Evolutionary conservation across 2,329 filamentous ascomycete genomes (phyloP), one percentile per base, ranked within the genome.

Genomic region (Trichoderma guizhouense): DNA sequence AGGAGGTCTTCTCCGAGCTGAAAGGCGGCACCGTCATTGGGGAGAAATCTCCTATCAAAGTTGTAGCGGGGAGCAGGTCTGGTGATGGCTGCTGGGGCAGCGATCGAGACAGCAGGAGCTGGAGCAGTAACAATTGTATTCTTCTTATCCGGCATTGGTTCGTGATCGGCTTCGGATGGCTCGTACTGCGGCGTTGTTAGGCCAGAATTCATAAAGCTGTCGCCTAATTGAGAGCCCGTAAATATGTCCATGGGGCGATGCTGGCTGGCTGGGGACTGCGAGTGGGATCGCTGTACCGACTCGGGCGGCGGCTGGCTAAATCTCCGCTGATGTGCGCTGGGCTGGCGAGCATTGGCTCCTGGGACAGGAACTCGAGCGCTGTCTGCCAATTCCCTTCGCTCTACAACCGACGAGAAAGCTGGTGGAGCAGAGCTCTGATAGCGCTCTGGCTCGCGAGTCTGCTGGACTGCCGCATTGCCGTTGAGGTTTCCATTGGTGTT

Each of bases 201-300:
- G 7, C 81, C 79, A 32, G 81, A 83, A 24, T 80, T 78, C 80
- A 83, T 81, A 53, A 83, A 83, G 60, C 78, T 78, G 11, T 83
- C 81, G 14, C 80, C 81, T 6, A 83, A 78, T 71, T 83, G 80
- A 5, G 81, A 83, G 6, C 81, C 81, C 32, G 77, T 79, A 53
- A 83, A 83, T n/a, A 82, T 71, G 11, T 77, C 78, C 74, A 74
- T 51, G 72, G 72, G 72, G 75, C 72, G 65, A 74, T 28, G 26
- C 51, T 61, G 47, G 36, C 67, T 65, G 60, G 36, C 47, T 57
- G 72, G 62, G 15, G 72, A 71, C 18, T 53, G 72, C 43, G 72
- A 71, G 24, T 71, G 51, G 21, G 24, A 76, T 39, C 78, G 76
- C 12, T 71, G 76, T 9, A 75, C 70, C 36, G 76, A 74, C 9